Percentiles rank a stretch among this genome's conserved stretches.
Evolutionary conservation across 2,329 filamentous ascomycete species (phyloP).

Genomic region (Ascosphaera aggregata): DNA sequence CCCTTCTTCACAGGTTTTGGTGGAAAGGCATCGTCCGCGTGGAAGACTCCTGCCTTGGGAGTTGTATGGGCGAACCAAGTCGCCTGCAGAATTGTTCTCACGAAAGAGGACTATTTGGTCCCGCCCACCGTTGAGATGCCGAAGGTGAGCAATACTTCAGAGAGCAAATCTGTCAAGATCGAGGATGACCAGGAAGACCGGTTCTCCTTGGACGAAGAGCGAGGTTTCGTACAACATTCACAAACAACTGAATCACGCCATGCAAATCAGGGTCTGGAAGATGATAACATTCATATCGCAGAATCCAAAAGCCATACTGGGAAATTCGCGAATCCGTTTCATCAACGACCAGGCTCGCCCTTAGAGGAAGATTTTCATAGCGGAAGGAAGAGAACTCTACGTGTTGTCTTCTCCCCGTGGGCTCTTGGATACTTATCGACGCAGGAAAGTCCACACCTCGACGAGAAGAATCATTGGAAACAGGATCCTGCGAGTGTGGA

Average conservation of each 20-base stretch:
- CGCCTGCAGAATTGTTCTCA: conserved; percentile 55
- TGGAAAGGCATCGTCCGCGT: conserved; percentile 29
- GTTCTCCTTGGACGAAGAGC: not conserved
- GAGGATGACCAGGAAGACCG: no score
- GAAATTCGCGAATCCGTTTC: conserved; percentile 20
- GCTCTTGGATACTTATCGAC: conserved; percentile 18
- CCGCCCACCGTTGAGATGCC: conserved; percentile 5
- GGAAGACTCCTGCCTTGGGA: conserved; percentile 67
- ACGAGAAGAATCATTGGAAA: not conserved
- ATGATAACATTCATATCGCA: not conserved
- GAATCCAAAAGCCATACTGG: conserved; percentile 19
- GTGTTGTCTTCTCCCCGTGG: conserved; percentile 77
- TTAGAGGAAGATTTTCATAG: conserved; percentile 1
- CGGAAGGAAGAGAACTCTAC: conserved; percentile 47
- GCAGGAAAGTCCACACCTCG: not conserved
- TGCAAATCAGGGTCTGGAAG: not conserved
- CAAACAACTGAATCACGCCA: not conserved
- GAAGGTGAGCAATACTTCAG: conserved; percentile 12
- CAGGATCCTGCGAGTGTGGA: not conserved
- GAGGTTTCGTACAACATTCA: not conserved
- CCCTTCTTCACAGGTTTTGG: conserved; percentile 94
- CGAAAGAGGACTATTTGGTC: conserved; percentile 35
- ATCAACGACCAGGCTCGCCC: not conserved
- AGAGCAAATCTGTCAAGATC: not conserved
- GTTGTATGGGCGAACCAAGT: conserved; percentile 85